These are phyloP conservation scores for Candida cerambycidarum DNA, from an alignment of 805 yeast species.

Conservation along the genomic window DNA sequence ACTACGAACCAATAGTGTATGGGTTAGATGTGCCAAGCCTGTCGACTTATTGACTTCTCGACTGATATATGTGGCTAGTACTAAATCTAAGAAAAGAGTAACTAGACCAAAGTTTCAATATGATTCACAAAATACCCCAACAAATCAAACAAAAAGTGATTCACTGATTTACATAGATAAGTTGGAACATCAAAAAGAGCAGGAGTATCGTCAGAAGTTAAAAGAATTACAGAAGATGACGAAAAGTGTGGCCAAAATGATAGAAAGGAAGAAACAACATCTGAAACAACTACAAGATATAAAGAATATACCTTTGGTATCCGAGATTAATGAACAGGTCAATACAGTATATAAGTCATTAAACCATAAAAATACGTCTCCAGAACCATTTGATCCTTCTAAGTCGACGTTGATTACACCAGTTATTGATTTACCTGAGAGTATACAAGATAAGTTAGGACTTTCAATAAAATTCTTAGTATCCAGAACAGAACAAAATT, in stretches of 20 bases:
- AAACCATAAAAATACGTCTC: not conserved
- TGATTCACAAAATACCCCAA: too few relatives aligned
- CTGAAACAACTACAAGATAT: constrained; percentile 18
- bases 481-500: constrained; percentile 40
- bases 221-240: constrained; percentile 31
- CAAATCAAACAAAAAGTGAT: not conserved
- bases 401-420: constrained; percentile 18
- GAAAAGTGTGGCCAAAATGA: constrained; percentile 26
- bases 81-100: constrained; percentile 1
- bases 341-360: constrained; percentile 17
- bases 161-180: not conserved
- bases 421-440: constrained; percentile 32
- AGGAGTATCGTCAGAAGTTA: constrained; percentile 23
- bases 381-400: constrained; percentile 10
- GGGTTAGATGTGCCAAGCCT: not conserved
- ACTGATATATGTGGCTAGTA: constrained; percentile 6
- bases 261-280: constrained; percentile 18
- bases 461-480: constrained; percentile 41
- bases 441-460: constrained; percentile 37
- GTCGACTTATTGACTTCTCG: not conserved
- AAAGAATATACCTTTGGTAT: constrained; percentile 19
- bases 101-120: not conserved
- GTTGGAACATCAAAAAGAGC: constrained; percentile 18
- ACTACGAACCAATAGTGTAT: not conserved
- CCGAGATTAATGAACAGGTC: constrained; percentile 13